Percentiles rank a stretch among this genome's conserved stretches.
Evolutionary conservation across 1,139 yeast genomes (phyloP).

Genomic region (Geotrichum carabidarum): DNA sequence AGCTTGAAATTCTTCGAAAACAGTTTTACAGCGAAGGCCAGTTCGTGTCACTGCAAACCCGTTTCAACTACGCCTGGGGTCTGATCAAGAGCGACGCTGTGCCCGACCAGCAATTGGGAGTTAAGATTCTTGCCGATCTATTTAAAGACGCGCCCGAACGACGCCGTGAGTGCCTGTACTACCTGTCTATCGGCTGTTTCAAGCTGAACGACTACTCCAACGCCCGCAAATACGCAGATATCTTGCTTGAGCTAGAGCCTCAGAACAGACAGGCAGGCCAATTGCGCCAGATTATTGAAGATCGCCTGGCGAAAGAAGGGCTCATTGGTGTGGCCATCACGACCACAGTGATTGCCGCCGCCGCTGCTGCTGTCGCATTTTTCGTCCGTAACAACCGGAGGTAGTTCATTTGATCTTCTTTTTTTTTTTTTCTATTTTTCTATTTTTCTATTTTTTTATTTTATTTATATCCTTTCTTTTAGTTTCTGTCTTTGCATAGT

Average conservation of each 20-base stretch:
- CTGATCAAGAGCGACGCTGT: constrained; percentile 62
- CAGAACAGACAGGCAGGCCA: constrained; percentile 71
- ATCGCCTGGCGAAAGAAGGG: constrained; percentile 80
- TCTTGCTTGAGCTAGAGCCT: constrained; percentile 73
- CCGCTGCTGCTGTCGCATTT: constrained; percentile 65
- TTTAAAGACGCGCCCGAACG: constrained; percentile 76
- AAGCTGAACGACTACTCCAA: constrained; percentile 83
- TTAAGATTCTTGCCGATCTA: constrained; percentile 55
- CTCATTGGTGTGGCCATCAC: constrained; percentile 81
- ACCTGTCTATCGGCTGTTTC: constrained; percentile 80
- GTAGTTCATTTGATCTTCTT: neutral
- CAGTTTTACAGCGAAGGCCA: constrained; percentile 83
- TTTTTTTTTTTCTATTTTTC: neutral
- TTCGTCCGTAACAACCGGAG: constrained; percentile 40
- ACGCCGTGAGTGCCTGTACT: constrained; percentile 85
- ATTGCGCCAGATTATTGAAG: constrained; percentile 72
- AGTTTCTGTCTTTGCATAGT: neutral
- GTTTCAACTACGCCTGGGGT: constrained; percentile 96
- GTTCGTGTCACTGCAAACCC: constrained; percentile 70
- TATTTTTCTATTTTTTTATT: neutral
- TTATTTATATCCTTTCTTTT: neutral
- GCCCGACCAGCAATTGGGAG: constrained; percentile 70
- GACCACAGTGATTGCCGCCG: constrained; percentile 78
- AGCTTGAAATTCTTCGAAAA: constrained; percentile 65
- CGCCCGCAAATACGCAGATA: constrained; percentile 80